phyloP scores from a whole-genome alignment of 2,329 filamentous ascomycete species.

The Beauveria asiatica region DNA sequence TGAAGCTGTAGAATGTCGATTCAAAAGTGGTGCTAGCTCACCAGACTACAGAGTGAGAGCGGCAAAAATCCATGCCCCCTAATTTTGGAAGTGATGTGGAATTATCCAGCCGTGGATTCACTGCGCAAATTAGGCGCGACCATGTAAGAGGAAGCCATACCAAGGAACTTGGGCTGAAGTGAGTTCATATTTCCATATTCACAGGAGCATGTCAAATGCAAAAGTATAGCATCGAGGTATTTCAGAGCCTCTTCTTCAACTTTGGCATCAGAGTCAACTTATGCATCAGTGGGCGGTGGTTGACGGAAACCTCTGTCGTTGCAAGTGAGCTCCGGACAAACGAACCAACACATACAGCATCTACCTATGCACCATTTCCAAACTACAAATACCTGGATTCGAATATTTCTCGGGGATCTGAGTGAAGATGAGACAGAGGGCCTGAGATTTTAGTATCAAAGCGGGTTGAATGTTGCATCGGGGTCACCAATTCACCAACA shows the following conservation, averaged over 20 bases:
- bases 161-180: background rate
- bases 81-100: background rate
- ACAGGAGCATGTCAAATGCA: slow-evolving; percentile 1
- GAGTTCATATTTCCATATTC: background rate
- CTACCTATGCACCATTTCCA: background rate
- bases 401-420: background rate
- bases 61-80: slow-evolving; percentile 3
- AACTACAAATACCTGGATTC: background rate
- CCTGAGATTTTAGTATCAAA: background rate
- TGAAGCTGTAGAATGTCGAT: background rate
- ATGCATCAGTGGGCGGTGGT: background rate
- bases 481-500: background rate
- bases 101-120: background rate
- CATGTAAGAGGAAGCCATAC: background rate
- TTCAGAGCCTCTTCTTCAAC: slow-evolving; percentile 1
- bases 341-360: slow-evolving; percentile 4
- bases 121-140: background rate
- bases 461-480: background rate
- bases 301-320: background rate
- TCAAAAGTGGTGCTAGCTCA: background rate
- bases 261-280: background rate
- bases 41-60: background rate
- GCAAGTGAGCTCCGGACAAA: background rate
- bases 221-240: background rate
- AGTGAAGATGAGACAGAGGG: background rate